A percentile compares a stretch with the other conserved stretches of the same genome.
Evolutionary conservation across 371 early-diverging fungal genomes (phyloP).

Genomic region (Nematocida minor): DNA sequence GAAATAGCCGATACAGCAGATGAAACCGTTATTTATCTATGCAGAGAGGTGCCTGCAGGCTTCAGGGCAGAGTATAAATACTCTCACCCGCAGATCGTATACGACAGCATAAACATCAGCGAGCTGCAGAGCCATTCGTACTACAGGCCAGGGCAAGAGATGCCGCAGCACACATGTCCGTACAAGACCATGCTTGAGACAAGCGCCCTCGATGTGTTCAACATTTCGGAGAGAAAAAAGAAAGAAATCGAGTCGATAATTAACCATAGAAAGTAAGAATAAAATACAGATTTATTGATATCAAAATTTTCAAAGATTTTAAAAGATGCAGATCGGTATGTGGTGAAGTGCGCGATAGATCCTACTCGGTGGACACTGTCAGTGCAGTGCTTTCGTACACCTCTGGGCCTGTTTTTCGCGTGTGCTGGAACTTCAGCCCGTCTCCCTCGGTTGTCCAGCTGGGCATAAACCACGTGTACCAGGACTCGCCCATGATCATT

Average conservation of each 20-base stretch:
- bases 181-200: constrained; percentile 9
- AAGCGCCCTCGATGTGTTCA: constrained; percentile 20
- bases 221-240: constrained; percentile 27
- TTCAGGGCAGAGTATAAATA: constrained; percentile 22
- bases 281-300: too few species aligned
- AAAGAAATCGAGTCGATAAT: constrained; percentile 9
- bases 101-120: constrained; percentile 38
- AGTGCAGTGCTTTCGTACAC: background rate
- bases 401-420: constrained; percentile 4
- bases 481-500: constrained; percentile 70
- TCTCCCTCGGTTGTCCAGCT: constrained; percentile 61
- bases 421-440: constrained; percentile 54
- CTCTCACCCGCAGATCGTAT: constrained; percentile 34
- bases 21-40: background rate
- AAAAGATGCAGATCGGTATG: too few species aligned
- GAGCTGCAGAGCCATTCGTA: background rate
- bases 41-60: background rate
- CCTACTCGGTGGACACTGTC: too few species aligned
- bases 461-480: constrained; percentile 67
- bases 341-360: too few species aligned
- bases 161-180: constrained; percentile 33
- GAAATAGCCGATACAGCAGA: background rate
- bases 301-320: too few species aligned
- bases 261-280: constrained; percentile 39
- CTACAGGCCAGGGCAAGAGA: constrained; percentile 36